Evolutionary conservation across 1,284 basidiomycete genomes (phyloP).

Genomic region (Heliocybe sulcata): DNA sequence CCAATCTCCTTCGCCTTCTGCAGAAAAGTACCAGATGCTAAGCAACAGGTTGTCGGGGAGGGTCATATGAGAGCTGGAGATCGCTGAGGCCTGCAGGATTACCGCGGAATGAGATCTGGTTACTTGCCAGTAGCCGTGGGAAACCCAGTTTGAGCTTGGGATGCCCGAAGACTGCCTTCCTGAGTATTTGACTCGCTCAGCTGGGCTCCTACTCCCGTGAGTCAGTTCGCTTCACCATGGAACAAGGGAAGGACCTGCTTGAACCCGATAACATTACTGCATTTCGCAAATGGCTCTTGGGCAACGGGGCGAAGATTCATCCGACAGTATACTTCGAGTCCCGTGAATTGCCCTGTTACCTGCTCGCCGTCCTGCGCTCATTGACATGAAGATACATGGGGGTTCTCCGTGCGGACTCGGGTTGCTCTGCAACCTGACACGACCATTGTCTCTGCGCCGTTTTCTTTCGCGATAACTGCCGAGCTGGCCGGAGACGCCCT

Average conservation of each 20-base stretch:
- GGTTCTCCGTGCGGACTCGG: conserved; percentile 50
- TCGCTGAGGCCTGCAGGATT: too few relatives aligned
- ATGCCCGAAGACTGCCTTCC: too few relatives aligned
- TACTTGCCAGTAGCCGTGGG: too few relatives aligned
- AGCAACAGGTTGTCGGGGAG: too few relatives aligned
- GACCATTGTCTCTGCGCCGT: conserved; percentile 68
- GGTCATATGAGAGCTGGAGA: too few relatives aligned
- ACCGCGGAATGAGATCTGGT: too few relatives aligned
- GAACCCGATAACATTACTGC: background rate
- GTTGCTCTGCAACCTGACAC: conserved; percentile 41
- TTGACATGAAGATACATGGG: conserved; percentile 34
- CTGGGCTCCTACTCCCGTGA: too few relatives aligned
- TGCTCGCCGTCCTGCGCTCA: background rate
- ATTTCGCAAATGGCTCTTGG: background rate
- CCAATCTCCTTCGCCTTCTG: too few relatives aligned
- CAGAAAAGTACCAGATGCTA: too few relatives aligned
- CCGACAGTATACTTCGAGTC: background rate
- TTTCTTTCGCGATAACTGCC: conserved; percentile 65
- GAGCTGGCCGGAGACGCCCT: conserved; percentile 39
- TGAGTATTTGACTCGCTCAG: too few relatives aligned
- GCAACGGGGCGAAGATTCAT: background rate
- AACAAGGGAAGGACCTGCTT: background rate
- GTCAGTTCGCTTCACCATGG: too few relatives aligned
- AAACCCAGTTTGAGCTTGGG: too few relatives aligned
- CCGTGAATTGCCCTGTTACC: background rate